Conservation (phyloP, 306 rosid genomes). For the Quercus berberidifolia region DNA sequence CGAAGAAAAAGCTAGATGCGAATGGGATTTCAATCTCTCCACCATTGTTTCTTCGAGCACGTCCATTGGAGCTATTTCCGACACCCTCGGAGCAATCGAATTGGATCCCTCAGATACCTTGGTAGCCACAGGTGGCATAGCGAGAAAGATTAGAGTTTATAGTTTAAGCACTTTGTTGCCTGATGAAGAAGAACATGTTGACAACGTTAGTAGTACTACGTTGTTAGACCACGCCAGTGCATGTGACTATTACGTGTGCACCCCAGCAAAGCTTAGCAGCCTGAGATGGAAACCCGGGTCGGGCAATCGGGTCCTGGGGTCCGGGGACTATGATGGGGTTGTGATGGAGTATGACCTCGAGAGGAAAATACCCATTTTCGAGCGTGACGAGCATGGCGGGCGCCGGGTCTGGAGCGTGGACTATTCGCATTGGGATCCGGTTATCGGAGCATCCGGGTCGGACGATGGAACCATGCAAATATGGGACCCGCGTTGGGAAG, state of each 20-base stretch:
- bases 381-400: slow-evolving; percentile 71
- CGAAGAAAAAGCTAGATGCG: slow-evolving; percentile 8
- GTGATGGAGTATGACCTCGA: slow-evolving; percentile 60
- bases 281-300: slow-evolving; percentile 53
- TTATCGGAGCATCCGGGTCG: slow-evolving; percentile 54
- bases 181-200: neutral
- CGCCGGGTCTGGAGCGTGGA: slow-evolving; percentile 68
- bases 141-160: slow-evolving; percentile 48
- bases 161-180: slow-evolving; percentile 19
- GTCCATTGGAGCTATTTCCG: slow-evolving; percentile 9
- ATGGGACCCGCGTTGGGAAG: slow-evolving; percentile 58
- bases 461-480: slow-evolving; percentile 67
- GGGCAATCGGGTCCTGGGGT: slow-evolving; percentile 34
- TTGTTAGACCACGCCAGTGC: slow-evolving; percentile 38
- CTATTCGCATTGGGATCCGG: slow-evolving; percentile 38
- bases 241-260: slow-evolving; percentile 42
- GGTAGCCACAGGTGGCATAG: slow-evolving; percentile 58
- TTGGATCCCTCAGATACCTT: slow-evolving; percentile 43
- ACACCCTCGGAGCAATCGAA: slow-evolving; percentile 49
- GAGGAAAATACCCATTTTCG: slow-evolving; percentile 36
- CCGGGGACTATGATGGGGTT: slow-evolving; percentile 69
- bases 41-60: slow-evolving; percentile 36
- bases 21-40: slow-evolving; percentile 46
- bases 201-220: neutral
- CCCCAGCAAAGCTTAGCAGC: slow-evolving; percentile 68